phyloP scores from a whole-genome alignment of 1,284 basidiomycete species.

The Puccinia coronata region DNA sequence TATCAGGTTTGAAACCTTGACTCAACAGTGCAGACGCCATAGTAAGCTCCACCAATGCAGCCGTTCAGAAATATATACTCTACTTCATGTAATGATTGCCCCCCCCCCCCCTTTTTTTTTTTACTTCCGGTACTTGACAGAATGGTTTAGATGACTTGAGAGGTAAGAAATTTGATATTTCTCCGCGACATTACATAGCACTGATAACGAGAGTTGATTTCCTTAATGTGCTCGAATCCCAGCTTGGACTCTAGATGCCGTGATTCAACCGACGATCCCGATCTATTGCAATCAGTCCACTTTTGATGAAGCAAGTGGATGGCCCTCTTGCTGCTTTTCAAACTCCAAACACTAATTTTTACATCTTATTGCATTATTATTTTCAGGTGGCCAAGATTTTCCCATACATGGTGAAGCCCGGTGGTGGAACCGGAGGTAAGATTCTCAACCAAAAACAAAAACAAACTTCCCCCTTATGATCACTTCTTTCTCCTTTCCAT shows the following conservation, averaged over 20 bases:
- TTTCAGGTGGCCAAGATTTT: constrained; percentile 62
- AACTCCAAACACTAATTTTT: no score
- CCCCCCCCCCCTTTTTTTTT: not conserved
- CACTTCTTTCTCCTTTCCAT: not conserved
- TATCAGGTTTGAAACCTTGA: not conserved
- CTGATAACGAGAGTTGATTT: constrained; percentile 7
- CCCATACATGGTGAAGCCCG: constrained; percentile 73
- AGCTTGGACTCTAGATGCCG: constrained; percentile 71
- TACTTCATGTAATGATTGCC: no score
- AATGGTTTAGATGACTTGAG: constrained; percentile 79
- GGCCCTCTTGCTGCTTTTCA: not conserved
- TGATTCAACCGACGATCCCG: constrained; percentile 72
- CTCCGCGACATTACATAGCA: constrained; percentile 41
- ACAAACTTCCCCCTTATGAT: not conserved
- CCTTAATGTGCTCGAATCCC: not conserved
- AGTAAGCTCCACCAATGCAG: no score
- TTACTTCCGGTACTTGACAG: constrained; percentile 45
- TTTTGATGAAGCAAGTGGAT: constrained; percentile 65
- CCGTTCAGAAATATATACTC: no score
- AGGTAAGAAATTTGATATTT: constrained; percentile 61
- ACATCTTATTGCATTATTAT: not conserved
- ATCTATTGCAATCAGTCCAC: constrained; percentile 70
- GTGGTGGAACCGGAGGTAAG: constrained; percentile 74
- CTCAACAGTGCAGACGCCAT: constrained; percentile 38
- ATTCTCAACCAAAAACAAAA: constrained; percentile 26